Conservation (phyloP, 139 green algal species). For the Coccomyxa sp. region DNA sequence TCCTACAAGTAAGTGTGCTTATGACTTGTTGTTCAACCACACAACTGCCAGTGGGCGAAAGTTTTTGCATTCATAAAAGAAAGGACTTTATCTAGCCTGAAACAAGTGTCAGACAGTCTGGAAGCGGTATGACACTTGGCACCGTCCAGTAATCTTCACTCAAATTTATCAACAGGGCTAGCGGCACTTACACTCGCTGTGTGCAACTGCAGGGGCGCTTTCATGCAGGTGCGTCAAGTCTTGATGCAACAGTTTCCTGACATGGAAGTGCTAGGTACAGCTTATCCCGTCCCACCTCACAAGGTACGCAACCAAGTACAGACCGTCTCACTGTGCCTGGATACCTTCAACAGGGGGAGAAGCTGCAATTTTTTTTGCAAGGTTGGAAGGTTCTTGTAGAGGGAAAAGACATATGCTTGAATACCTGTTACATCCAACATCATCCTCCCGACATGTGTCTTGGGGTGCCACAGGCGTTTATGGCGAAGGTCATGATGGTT, state of each 20-base stretch:
- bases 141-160: not conserved
- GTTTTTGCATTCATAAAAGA: not conserved
- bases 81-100: not conserved
- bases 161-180: not conserved
- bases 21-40: not conserved
- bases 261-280: constrained; percentile 42
- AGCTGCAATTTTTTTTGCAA: not conserved
- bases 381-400: not conserved
- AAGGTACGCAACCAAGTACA: constrained; percentile 12
- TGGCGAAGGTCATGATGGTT: constrained; percentile 24
- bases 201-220: constrained; percentile 47
- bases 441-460: not conserved
- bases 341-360: not conserved
- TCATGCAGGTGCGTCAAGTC: constrained; percentile 53
- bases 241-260: constrained; percentile 41
- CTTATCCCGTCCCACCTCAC: constrained; percentile 37
- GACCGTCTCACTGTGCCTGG: not conserved
- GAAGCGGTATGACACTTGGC: no score
- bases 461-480: constrained; percentile 8
- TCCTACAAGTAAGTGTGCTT: constrained; percentile 39
- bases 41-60: not conserved
- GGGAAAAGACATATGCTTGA: not conserved
- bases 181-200: not conserved
- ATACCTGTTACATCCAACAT: not conserved
- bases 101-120: no score